These are phyloP conservation scores for Tylopilus subfusipes DNA, from an alignment of 768 basidiomycete genomes.

Conservation along the genomic window DNA sequence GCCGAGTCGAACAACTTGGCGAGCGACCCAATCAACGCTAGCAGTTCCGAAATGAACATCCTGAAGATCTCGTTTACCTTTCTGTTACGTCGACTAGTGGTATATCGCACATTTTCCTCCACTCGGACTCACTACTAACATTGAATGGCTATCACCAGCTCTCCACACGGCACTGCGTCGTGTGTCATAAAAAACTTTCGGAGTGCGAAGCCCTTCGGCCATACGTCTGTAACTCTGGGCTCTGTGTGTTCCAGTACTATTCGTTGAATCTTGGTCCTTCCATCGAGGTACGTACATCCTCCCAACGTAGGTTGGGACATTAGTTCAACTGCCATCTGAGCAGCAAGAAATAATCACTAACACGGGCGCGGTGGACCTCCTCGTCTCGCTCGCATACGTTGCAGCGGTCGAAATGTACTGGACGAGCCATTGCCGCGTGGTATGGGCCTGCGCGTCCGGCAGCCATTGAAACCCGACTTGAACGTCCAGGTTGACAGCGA, in stretches of 20 bases:
- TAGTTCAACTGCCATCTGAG: neutral
- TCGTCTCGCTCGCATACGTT: slow-evolving; percentile 59
- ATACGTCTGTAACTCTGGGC: slow-evolving; percentile 62
- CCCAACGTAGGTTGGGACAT: neutral
- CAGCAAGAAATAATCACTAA: slow-evolving; percentile 72
- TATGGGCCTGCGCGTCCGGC: slow-evolving; percentile 53
- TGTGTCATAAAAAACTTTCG: slow-evolving; percentile 61
- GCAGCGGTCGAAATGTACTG: slow-evolving; percentile 51
- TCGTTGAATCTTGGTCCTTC: slow-evolving; percentile 61
- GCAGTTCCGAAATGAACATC: slow-evolving; percentile 47
- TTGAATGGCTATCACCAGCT: slow-evolving; percentile 36
- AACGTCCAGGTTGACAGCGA: slow-evolving; percentile 20
- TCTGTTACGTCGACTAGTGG: slow-evolving; percentile 59
- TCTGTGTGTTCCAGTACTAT: slow-evolving; percentile 72
- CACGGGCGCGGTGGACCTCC: slow-evolving; percentile 60
- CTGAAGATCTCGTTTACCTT: slow-evolving; percentile 63
- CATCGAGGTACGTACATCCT: slow-evolving; percentile 47
- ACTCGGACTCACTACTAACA: neutral
- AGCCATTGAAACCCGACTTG: neutral
- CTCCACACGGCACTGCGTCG: slow-evolving; percentile 67
- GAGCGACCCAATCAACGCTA: slow-evolving; percentile 46
- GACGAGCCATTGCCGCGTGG: slow-evolving; percentile 60
- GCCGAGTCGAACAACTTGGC: slow-evolving; percentile 45
- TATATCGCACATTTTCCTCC: slow-evolving; percentile 25
- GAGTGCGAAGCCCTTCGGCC: slow-evolving; percentile 63